Evolutionary conservation across 345 rosid species (phyloP), one percentile per base, ranked within the genome.

Genomic region (Capsella bursapastoris): DNA sequence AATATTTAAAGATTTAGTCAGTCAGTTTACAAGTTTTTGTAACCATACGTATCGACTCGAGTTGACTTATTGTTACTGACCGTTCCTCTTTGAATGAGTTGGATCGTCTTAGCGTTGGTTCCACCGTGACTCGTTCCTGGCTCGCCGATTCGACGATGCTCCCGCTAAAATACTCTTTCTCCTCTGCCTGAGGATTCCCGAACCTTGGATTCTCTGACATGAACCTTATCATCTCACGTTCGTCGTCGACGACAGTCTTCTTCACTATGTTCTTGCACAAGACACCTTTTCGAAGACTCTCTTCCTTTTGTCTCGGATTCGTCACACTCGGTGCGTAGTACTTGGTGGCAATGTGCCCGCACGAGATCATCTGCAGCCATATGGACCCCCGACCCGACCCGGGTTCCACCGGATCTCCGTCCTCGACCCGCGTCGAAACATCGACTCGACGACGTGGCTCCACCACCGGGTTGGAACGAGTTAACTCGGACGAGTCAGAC

Each of bases 151-250:
- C 92, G 0, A 91, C 82, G 28, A 93, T 91, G 80, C 97, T 93
- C 14, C 98, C 97, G 47, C 94, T 91, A 34, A 91, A 93, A 74
- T 89, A 91, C 82, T 93, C 92, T 56, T 91, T 93, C 57, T 91
- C 98, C 78, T 88, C 86, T 13, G 82, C 73, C 58, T 91, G 98
- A 12, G 83, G 58, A 80, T 87, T 91, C 22, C 97, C 94, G 34
- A 93, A 89, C 86, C 98, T 89, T 6, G 97, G 98, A 80, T 93
- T 91, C 86, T 93, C 98, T 37, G 97, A 87, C 93, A 93, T 91
- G 84, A 64, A 88, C 18, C 57, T 76, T 4, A 91, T 89, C 81
- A 92, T 89, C 32, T 58, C 75, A 11, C 65, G 71, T 50, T 82
- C 88, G 64, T 79, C 86, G 31, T 86, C 89, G 2, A 82, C 88